Base-by-base conservation (phyloP, 1,139 yeast genomes). In the Hansenula anomala region DNA sequence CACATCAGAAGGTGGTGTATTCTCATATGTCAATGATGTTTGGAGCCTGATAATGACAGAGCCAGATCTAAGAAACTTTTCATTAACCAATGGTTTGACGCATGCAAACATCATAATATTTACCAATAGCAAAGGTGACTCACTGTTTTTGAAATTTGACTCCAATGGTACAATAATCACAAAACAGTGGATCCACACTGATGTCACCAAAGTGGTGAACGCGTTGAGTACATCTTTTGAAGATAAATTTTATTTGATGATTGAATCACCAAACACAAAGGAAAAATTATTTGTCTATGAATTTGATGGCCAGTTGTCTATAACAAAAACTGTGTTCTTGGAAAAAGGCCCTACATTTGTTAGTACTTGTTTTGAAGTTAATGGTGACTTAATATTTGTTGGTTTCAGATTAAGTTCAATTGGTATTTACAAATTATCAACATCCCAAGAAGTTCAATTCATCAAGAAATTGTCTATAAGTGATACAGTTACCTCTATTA, bases 361-460 rank as follows among this genome's bases (percentile, higher is more conserved):
- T 3, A 69, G 86, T 1, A 79, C 92, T 0, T 71, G 80, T 15
- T 58, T 80, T 38, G 67, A 62, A 15, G 62, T 70, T 34, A 76
- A 75, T 45, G 44, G 56, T 2, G 48, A 46, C 18, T 64, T 69
- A 59, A 52, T 85, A 6, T 55, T 85, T 20, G 59, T 88, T 24
- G 95, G 95, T 0, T 85, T 94, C 2, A 66, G 95, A 42, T 77
- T 73, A 52, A 86, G 88, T 12, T 75, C 87, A 1, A 36, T 87
- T 10, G 78, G 80, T 6, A 57, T 79, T 1, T 85, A 78, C 50
- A 66, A 73, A 37, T 51, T 80, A 13, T 39, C 43, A 0, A 48
- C 49, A 2, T 51, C 54, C 6, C 45, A 44, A 3, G 49, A 45
- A 22, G 52, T 64, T 6, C 43, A 47, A n/a, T 47, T 62, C 18